phyloP scores from a whole-genome alignment of 2,329 filamentous ascomycete genomes.

The Intubia oerlemansii region DNA sequence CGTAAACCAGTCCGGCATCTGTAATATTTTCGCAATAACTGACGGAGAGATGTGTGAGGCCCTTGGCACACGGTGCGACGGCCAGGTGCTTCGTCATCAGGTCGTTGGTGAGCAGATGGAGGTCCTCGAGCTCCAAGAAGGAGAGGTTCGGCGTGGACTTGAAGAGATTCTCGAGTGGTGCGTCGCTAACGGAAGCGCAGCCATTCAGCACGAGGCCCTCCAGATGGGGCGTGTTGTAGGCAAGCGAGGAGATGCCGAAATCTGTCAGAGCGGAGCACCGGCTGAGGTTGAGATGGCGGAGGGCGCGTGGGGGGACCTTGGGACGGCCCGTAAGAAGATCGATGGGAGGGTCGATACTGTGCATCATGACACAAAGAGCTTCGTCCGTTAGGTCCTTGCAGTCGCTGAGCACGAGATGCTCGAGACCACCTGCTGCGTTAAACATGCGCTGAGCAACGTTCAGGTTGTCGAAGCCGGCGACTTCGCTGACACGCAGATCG shows the following conservation, averaged over 20 bases:
- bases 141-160: constrained; percentile 57
- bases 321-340: constrained; percentile 62
- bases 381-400: constrained; percentile 62
- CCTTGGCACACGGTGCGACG: constrained; percentile 49
- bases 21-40: constrained; percentile 78
- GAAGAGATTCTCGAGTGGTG: constrained; percentile 48
- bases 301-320: constrained; percentile 52
- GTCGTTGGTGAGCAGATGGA: constrained; percentile 54
- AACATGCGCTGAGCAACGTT: constrained; percentile 58
- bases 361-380: constrained; percentile 50
- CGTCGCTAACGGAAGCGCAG: constrained; percentile 53
- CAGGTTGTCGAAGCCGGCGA: constrained; percentile 56
- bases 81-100: constrained; percentile 53
- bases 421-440: constrained; percentile 56
- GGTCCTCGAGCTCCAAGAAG: constrained; percentile 76
- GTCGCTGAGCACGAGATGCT: constrained; percentile 62
- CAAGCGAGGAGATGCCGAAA: constrained; percentile 46
- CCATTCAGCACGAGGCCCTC: constrained; percentile 70
- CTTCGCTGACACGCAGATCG: constrained; percentile 65
- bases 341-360: constrained; percentile 54
- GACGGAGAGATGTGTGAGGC: constrained; percentile 62
- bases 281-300: constrained; percentile 72
- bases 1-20: constrained; percentile 62
- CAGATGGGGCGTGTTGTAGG: constrained; percentile 53
- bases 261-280: constrained; percentile 58